phyloP scores from a whole-genome alignment of 805 yeast species.

The Ogataea haglerorum region DNA sequence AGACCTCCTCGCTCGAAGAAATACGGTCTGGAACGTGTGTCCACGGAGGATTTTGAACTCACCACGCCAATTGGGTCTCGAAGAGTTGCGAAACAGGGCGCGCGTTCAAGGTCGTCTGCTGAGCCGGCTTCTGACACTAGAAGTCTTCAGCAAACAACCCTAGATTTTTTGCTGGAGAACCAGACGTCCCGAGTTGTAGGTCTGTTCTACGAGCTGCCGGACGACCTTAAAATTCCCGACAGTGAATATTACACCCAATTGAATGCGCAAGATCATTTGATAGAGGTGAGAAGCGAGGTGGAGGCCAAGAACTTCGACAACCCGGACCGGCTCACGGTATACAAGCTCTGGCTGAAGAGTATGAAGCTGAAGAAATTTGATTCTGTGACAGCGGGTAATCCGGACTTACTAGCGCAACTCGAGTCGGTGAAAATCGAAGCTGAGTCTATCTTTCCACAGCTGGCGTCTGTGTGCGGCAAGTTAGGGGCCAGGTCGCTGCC shows the following conservation, averaged over 20 bases:
- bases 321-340: slow-evolving; percentile 19
- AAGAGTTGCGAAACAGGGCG: neutral
- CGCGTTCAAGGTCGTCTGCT: neutral
- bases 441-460: neutral
- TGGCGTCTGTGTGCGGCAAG: slow-evolving; percentile 5
- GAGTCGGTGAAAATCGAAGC: slow-evolving; percentile 1
- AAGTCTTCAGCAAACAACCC: slow-evolving; percentile 4
- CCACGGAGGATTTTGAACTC: slow-evolving; percentile 16
- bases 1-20: slow-evolving; percentile 8
- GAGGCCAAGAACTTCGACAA: slow-evolving; percentile 17
- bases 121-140: neutral
- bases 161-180: slow-evolving; percentile 9
- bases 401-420: slow-evolving; percentile 1
- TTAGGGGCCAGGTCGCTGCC: slow-evolving; percentile 1
- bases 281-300: slow-evolving; percentile 25
- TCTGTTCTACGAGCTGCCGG: slow-evolving; percentile 10
- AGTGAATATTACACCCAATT: slow-evolving; percentile 20
- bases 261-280: slow-evolving; percentile 18
- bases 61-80: slow-evolving; percentile 11
- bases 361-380: slow-evolving; percentile 12
- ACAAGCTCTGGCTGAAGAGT: slow-evolving; percentile 16
- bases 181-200: slow-evolving; percentile 17
- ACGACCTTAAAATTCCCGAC: slow-evolving; percentile 13
- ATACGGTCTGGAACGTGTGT: slow-evolving; percentile 12
- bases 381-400: slow-evolving; percentile 1